Evolutionary conservation across 805 yeast species (phyloP).

Genomic region (Sugiyamaella valdiviana): DNA sequence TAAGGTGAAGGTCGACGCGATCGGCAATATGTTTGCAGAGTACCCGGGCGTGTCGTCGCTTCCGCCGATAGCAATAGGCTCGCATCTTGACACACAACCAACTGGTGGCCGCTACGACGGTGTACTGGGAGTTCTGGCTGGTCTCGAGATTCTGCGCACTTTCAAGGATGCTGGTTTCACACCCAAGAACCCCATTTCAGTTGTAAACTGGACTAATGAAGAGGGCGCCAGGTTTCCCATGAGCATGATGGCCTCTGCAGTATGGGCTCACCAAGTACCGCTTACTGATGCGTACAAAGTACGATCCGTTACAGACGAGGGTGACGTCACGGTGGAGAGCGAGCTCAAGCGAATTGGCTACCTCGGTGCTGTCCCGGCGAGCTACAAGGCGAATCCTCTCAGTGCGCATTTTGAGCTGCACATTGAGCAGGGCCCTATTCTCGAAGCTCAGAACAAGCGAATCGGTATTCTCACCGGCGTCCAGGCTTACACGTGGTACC

Average conservation of each 20-base stretch:
- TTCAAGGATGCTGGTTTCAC: constrained; percentile 49
- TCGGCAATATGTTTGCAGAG: constrained; percentile 64
- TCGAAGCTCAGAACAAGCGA: constrained; percentile 48
- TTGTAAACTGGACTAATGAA: constrained; percentile 66
- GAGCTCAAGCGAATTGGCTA: constrained; percentile 59
- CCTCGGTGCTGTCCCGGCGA: constrained; percentile 45
- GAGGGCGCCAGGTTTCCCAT: constrained; percentile 72
- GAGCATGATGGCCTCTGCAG: constrained; percentile 58
- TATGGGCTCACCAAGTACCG: constrained; percentile 51
- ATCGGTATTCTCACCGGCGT: constrained; percentile 63
- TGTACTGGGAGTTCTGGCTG: constrained; percentile 58
- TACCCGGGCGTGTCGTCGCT: constrained; percentile 49
- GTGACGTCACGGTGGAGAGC: constrained; percentile 40
- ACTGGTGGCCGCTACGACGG: constrained; percentile 75
- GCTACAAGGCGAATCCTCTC: constrained; percentile 45
- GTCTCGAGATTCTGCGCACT: constrained; percentile 60
- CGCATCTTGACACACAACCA: constrained; percentile 71
- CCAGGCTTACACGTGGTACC: constrained; percentile 60
- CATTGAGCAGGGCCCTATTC: constrained; percentile 69
- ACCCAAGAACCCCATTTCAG: constrained; percentile 59
- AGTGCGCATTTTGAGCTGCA: constrained; percentile 68
- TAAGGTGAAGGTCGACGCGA: constrained; percentile 49
- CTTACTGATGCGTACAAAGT: constrained; percentile 45
- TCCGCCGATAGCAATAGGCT: constrained; percentile 60
- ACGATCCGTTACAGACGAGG: constrained; percentile 46